Evolutionary conservation across 164 flowering plant species (phyloP), one percentile per base, ranked within the genome.

Genomic region (Berberis vulgaris): DNA sequence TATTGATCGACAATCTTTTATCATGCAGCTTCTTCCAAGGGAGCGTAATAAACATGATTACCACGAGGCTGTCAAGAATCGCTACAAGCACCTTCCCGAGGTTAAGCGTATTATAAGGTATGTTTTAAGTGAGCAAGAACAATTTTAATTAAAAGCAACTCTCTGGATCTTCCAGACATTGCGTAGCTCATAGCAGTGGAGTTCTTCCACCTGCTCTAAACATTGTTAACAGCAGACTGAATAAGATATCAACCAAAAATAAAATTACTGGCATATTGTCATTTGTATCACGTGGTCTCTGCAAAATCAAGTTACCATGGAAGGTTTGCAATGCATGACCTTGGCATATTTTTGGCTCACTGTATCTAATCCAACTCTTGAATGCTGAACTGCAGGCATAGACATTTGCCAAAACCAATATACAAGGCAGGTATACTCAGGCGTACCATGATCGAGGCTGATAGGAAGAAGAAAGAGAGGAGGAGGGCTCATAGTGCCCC

Each of bases 401-500:
- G 87, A 73, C 96, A 93, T 75, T 70, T 93, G 66, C 97, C 98
- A 0, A 85, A 81, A 72, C 80, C 94, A 66, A 80, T 88, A 77
- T 88, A 73, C 80, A 93, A 84, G 74, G 94, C 94, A 1, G 68
- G 66, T 38, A 10, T 62, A 1, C 80, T 84, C 3, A 73, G 81
- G 46, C 87, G 87, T 42, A 72, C 72, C 1, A 80, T 85, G 74
- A 61, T 59, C 11, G 94, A 85, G 7, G 80, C 92, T 2, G 79
- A 75, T 49, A 86, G 74, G 70, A 80, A 76, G 78, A 92, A 88
- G 75, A 84, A 78, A 43, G 89, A 82, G 50, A 88, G 84, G 74
- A 81, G 86, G 65, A 83, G 76, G 72, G 97, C 94, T 59, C 97
- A 93, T 68, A 86, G 97, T 70, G 88, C 92, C 42, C 90, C 92